These are phyloP conservation scores for Diutina sp. DNA, from an alignment of 1,139 yeast species.

Conservation along the genomic window DNA sequence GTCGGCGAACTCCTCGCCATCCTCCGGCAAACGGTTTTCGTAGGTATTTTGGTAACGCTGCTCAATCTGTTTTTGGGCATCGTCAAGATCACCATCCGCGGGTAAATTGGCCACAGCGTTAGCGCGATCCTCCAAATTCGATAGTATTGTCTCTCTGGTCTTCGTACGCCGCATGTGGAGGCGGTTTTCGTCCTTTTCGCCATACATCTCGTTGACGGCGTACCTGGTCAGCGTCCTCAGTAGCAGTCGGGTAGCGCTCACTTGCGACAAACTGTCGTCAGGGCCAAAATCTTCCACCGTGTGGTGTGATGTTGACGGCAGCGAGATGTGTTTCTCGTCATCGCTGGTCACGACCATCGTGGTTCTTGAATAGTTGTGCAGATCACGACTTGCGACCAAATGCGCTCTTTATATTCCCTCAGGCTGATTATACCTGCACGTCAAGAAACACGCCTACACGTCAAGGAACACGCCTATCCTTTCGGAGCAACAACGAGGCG, in stretches of 20 bases:
- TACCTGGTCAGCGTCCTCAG: neutral
- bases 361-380: neutral
- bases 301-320: neutral
- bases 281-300: neutral
- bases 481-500: neutral
- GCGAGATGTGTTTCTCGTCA: neutral
- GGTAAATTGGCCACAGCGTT: constrained; percentile 5
- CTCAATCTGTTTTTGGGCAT: constrained; percentile 1
- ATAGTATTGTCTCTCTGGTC: constrained; percentile 25
- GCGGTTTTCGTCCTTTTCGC: constrained; percentile 17
- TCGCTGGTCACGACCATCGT: neutral
- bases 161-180: constrained; percentile 22
- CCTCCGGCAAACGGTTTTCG: constrained; percentile 26
- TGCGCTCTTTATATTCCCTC: neutral
- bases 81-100: constrained; percentile 2
- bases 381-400: neutral
- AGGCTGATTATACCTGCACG: neutral
- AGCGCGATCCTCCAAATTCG: constrained; percentile 18
- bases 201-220: constrained; percentile 11
- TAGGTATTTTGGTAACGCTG: constrained; percentile 14
- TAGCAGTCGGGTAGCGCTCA: neutral
- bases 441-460: neutral
- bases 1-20: constrained; percentile 34
- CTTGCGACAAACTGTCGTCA: neutral
- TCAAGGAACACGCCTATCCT: neutral